phyloP scores from a whole-genome alignment of 345 rosid species.

The Citrus sinensis region DVS_A1.0 CM039162.1:29669001-29669500 shows the following conservation, averaged over 20 bases:
- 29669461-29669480: constrained; percentile 1
- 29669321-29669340: not conserved
- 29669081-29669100: constrained; percentile 10
- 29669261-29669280: not conserved
- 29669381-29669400: constrained; percentile 10
- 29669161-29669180: not conserved
- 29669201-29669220: not conserved
- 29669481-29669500: not conserved
- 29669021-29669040: constrained; percentile 58
- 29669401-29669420: not conserved
- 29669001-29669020: not conserved
- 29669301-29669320: not conserved
- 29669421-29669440: not conserved
- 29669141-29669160: no score
- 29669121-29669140: not conserved
- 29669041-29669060: constrained; percentile 49
- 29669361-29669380: not conserved
- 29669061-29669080: constrained; percentile 57
- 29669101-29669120: constrained; percentile 1
- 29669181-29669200: not conserved
- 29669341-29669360: not conserved
- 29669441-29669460: constrained; percentile 14
- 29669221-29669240: not conserved
- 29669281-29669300: not conserved
- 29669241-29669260: no score